phyloP scores from a whole-genome alignment of 345 rosid genomes.

The Gossypium bickii region DNA sequence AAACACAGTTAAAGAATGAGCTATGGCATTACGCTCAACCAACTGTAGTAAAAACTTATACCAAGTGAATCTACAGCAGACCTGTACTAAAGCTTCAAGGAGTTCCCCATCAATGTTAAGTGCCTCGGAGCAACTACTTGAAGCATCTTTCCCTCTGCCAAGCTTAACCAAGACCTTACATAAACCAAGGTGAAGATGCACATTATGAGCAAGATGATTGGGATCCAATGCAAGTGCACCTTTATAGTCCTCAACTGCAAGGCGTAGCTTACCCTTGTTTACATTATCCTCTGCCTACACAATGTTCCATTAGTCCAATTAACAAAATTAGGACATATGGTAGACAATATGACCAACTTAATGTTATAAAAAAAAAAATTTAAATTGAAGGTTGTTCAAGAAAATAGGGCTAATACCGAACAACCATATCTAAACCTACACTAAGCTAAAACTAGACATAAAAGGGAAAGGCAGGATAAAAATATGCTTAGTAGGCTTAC shows the following conservation, averaged over 20 bases:
- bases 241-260: conserved; percentile 80
- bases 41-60: not conserved
- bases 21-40: not conserved
- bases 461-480: conserved; percentile 4
- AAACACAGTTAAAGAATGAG: conserved; percentile 7
- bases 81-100: conserved; percentile 89
- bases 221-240: conserved; percentile 87
- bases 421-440: conserved; percentile 1
- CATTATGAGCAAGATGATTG: conserved; percentile 79
- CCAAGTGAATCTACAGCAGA: conserved; percentile 20
- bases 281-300: conserved; percentile 90
- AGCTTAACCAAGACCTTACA: conserved; percentile 90
- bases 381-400: not conserved
- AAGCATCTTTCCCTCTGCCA: conserved; percentile 92
- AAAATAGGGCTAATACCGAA: not conserved
- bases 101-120: conserved; percentile 84
- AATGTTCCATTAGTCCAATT: not conserved
- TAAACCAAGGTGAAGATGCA: conserved; percentile 88
- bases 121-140: conserved; percentile 72
- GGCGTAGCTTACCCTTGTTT: conserved; percentile 80
- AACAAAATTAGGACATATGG: not conserved
- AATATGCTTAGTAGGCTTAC: conserved; percentile 37
- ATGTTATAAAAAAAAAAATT: not conserved
- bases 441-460: not conserved
- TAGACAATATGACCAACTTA: not conserved